Base-by-base conservation (phyloP, 306 rosid genomes). In the Fragaria ananassa region DNA sequence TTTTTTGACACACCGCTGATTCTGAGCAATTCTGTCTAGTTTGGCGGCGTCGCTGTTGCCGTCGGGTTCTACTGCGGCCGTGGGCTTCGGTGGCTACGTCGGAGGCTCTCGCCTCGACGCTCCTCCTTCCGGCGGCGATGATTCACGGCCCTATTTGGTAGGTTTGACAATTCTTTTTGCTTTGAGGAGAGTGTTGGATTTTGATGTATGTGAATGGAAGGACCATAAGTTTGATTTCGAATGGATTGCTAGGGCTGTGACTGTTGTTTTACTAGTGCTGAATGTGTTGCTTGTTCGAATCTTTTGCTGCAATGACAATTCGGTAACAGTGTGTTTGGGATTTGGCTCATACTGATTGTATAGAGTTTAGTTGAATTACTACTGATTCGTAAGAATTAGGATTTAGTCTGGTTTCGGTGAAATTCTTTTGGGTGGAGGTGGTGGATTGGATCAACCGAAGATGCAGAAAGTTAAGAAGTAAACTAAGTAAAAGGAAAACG, bases 71-170 rank as follows among this genome's bases (percentile, higher is more conserved):
- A 65, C 91, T 45, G 87, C 89, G 50, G 23, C 92, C 66, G 86
- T 80, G 6, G 97, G 98, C 72, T 94, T 94, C 78, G 98, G 96
- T 25, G 98, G 98, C 57, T 94, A 86, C 75, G 89, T 94, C 23
- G 98, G 98, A 2, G 88, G 92, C 53, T 89, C 97, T 4, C 91
- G 98, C 62, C 81, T 94, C 53, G 97, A 90, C 81, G 81, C 86
- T 83, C 64, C 96, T 46, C 41, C 79, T 54, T 76, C 95, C 13
- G 82, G 85, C 13, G 82, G 85, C 34, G 97, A 94, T 0, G 96
- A 92, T 5, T 74, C 95, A 12, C 74, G 70, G 13, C 72, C 93
- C 17, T 83, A 83, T 76, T 42, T 78, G 64, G 98, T 94, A 85
- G 9, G 91, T 89, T 76, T 58, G 72, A 58, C 19, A 29, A 0